A percentile compares a stretch with the other conserved stretches of the same genome.
Evolutionary conservation across 1,284 basidiomycete genomes (phyloP).

Genomic region (Cryptococcus maquisensis): DNA sequence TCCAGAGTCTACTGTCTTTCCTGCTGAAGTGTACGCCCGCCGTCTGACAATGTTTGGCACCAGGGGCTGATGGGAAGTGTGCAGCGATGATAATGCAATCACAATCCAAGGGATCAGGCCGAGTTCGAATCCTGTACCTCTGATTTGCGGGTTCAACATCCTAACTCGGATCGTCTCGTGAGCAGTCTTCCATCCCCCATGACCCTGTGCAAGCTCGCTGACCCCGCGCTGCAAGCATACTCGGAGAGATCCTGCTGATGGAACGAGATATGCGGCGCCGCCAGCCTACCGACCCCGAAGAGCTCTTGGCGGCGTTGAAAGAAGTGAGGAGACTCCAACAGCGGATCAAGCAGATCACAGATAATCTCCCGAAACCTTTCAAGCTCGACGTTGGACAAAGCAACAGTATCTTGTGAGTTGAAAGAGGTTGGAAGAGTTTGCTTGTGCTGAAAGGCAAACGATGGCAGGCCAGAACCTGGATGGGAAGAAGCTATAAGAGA

Average conservation of each 20-base stretch:
- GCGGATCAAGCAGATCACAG: conserved; percentile 14
- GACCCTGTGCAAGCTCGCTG: neutral
- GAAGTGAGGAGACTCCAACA: conserved; percentile 14
- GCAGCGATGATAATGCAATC: conserved; percentile 23
- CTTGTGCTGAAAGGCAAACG: no score
- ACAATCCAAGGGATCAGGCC: conserved; percentile 17
- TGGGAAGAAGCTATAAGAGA: conserved; percentile 26
- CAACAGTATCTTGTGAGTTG: conserved; percentile 11
- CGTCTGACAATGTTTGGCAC: neutral
- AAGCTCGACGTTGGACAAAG: conserved; percentile 12
- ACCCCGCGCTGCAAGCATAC: conserved; percentile 8
- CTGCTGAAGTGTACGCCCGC: conserved; percentile 21
- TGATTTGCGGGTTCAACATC: conserved; percentile 24
- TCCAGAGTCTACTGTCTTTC: conserved; percentile 17
- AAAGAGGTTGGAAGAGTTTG: no score
- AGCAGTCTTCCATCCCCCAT: no score
- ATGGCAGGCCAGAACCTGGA: conserved; percentile 17
- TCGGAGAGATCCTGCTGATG: conserved; percentile 23
- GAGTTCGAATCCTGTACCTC: conserved; percentile 13
- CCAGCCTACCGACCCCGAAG: conserved; percentile 19
- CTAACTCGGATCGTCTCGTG: conserved; percentile 21
- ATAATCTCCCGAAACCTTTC: conserved; percentile 18
- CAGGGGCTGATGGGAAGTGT: neutral
- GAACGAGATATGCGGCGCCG: conserved; percentile 20
- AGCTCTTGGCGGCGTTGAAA: conserved; percentile 12